Percentiles rank a stretch among this genome's conserved stretches.
phyloP scores from a whole-genome alignment of 1,284 basidiomycete species.

The Vanrija sp. region DNA sequence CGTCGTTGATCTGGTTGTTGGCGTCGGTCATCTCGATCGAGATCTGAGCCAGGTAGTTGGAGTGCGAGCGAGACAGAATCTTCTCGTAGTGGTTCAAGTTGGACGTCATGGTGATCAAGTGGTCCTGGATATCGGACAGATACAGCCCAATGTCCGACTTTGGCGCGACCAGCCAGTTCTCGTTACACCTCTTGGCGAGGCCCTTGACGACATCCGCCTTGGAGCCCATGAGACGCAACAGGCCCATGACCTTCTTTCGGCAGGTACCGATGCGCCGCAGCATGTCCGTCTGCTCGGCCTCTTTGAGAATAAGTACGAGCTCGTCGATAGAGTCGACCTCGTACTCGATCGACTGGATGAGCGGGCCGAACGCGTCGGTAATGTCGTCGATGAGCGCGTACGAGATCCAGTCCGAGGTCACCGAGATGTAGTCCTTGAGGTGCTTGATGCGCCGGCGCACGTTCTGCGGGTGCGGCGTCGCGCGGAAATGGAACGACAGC shows the following conservation, averaged over 20 bases:
- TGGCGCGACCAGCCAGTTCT: conserved; percentile 97
- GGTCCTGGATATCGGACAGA: conserved; percentile 92
- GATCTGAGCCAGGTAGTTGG: conserved; percentile 98
- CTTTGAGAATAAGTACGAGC: conserved; percentile 91
- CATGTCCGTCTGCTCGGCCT: conserved; percentile 76
- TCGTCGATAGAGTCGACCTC: conserved; percentile 99
- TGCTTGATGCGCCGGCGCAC: conserved; percentile 98
- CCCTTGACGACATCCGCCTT: conserved; percentile 99
- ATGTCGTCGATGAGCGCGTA: conserved; percentile 99
- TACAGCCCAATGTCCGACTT: conserved; percentile 97
- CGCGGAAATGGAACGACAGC: conserved; percentile 95
- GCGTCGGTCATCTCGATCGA: conserved; percentile 99
- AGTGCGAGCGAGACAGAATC: conserved; percentile 95
- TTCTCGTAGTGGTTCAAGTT: conserved; percentile 99
- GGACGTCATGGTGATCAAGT: conserved; percentile 95
- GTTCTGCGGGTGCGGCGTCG: conserved; percentile 95
- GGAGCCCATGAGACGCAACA: conserved; percentile 91
- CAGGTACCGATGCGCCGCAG: conserved; percentile 88
- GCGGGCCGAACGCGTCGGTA: conserved; percentile 96
- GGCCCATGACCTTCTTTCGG: conserved; percentile 98
- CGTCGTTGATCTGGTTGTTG: conserved; percentile 99
- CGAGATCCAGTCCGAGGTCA: conserved; percentile 99
- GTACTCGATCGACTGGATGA: conserved; percentile 98
- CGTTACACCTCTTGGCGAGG: conserved; percentile 91
- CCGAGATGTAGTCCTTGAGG: conserved; percentile 97